phyloP scores from a whole-genome alignment of 306 rosid species.

The Hippophae tibetana region DNA sequence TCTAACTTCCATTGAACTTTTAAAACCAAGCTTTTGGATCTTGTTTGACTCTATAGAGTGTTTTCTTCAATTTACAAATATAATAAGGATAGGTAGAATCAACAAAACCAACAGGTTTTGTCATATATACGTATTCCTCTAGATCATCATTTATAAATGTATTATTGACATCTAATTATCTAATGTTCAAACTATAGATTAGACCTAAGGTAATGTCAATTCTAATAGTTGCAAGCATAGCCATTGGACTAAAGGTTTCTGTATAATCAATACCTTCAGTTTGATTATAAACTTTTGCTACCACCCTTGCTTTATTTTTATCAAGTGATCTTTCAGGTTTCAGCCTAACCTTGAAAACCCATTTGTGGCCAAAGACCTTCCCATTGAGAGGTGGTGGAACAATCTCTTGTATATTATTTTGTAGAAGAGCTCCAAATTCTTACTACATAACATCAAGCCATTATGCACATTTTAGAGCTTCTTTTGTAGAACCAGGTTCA shows the following conservation, averaged over 20 bases:
- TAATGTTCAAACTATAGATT: background rate
- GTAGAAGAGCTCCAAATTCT: background rate
- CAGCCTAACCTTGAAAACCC: background rate
- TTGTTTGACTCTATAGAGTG: background rate
- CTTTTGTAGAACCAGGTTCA: background rate
- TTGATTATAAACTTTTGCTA: background rate
- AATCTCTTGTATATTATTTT: background rate
- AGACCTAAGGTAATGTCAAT: background rate
- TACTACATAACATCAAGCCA: background rate
- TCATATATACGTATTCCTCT: background rate
- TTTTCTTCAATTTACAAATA: too few relatives aligned
- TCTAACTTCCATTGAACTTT: background rate
- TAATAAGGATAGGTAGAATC: too few relatives aligned
- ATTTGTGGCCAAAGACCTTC: background rate
- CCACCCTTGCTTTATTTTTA: background rate
- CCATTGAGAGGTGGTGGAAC: too few relatives aligned
- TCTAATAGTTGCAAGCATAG: background rate
- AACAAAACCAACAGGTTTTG: too few relatives aligned
- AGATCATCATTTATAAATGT: background rate
- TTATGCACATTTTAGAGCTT: background rate
- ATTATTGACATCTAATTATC: background rate
- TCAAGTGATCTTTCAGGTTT: background rate
- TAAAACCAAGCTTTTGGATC: background rate
- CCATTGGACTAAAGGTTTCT: background rate
- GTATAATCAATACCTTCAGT: background rate